Evolutionary conservation across 2,329 filamentous ascomycete genomes (phyloP).

Genomic region (Xenoacremonium recifei): DNA sequence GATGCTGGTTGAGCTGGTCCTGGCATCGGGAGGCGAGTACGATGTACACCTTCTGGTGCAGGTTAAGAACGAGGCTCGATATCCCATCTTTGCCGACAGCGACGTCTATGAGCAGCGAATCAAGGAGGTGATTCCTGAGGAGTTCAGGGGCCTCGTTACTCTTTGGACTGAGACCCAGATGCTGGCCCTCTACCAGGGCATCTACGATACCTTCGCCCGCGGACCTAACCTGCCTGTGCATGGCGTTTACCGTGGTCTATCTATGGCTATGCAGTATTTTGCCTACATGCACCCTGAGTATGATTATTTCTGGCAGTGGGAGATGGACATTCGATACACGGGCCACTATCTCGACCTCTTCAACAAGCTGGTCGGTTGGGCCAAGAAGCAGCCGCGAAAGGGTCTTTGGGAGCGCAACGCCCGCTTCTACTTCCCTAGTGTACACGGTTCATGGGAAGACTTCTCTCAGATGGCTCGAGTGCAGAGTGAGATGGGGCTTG

Average conservation of each 20-base stretch:
- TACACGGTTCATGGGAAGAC: slow-evolving; percentile 77
- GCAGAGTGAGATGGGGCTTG: slow-evolving; percentile 68
- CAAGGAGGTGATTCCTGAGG: slow-evolving; percentile 68
- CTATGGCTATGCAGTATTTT: slow-evolving; percentile 95
- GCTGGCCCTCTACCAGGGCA: slow-evolving; percentile 82
- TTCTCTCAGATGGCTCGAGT: slow-evolving; percentile 73
- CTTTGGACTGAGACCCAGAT: slow-evolving; percentile 96
- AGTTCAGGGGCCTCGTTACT: slow-evolving; percentile 85
- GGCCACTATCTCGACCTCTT: slow-evolving; percentile 81
- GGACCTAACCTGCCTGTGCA: slow-evolving; percentile 75
- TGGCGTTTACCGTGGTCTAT: slow-evolving; percentile 87
- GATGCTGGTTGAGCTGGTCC: slow-evolving; percentile 76
- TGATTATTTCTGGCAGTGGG: slow-evolving; percentile 92
- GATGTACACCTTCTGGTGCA: slow-evolving; percentile 84
- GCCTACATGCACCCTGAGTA: slow-evolving; percentile 85
- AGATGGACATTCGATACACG: slow-evolving; percentile 89
- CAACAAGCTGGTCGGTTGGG: slow-evolving; percentile 67
- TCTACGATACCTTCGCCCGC: slow-evolving; percentile 71
- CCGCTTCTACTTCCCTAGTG: slow-evolving; percentile 73
- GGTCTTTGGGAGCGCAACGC: slow-evolving; percentile 78
- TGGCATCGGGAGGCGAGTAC: slow-evolving; percentile 83
- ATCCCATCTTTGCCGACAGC: slow-evolving; percentile 77
- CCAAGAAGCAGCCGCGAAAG: slow-evolving; percentile 71
- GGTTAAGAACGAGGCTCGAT: slow-evolving; percentile 70
- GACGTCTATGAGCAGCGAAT: slow-evolving; percentile 66